Evolutionary conservation across 2,329 filamentous ascomycete genomes (phyloP).

Genomic region (Pseudogymnoascus sp.): DNA sequence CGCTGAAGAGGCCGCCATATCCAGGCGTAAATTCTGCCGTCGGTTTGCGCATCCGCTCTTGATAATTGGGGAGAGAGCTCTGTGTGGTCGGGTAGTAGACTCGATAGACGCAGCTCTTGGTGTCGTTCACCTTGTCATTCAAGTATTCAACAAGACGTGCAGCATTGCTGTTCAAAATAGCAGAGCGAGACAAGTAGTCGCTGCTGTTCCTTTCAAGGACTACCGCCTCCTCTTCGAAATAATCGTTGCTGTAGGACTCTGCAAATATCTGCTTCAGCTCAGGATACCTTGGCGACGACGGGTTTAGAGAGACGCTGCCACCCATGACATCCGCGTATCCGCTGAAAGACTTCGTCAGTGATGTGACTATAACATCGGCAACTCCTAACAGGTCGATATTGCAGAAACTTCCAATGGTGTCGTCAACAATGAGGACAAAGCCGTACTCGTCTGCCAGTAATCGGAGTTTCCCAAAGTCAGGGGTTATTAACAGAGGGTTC

Average conservation of each 20-base stretch:
- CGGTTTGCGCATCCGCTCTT: slow-evolving; percentile 19
- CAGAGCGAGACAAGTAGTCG: slow-evolving; percentile 34
- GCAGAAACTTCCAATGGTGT: slow-evolving; percentile 30
- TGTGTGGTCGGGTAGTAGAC: slow-evolving; percentile 37
- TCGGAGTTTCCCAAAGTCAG: slow-evolving; percentile 33
- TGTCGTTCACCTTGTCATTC: slow-evolving; percentile 20
- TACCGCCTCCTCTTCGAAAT: slow-evolving; percentile 39
- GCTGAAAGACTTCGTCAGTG: slow-evolving; percentile 50
- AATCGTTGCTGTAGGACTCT: slow-evolving; percentile 34
- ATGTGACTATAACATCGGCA: slow-evolving; percentile 42
- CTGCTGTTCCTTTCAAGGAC: slow-evolving; percentile 37
- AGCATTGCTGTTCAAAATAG: slow-evolving; percentile 36
- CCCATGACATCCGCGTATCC: slow-evolving; percentile 48
- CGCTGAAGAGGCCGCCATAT: slow-evolving; percentile 45
- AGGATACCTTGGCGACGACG: slow-evolving; percentile 34
- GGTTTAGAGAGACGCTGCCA: slow-evolving; percentile 42
- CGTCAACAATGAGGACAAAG: slow-evolving; percentile 29
- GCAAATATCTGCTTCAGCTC: slow-evolving; percentile 28
- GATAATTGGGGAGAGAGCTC: slow-evolving; percentile 19
- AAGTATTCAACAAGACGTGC: slow-evolving; percentile 33
- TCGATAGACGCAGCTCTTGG: slow-evolving; percentile 26
- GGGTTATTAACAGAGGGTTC: slow-evolving; percentile 37
- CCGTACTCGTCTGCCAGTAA: slow-evolving; percentile 31
- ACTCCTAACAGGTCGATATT: slow-evolving; percentile 38
- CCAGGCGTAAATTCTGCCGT: slow-evolving; percentile 41